These are phyloP conservation scores for Fusarium domesticum DNA, from an alignment of 2,329 filamentous ascomycete species.

Conservation along the genomic window DNA sequence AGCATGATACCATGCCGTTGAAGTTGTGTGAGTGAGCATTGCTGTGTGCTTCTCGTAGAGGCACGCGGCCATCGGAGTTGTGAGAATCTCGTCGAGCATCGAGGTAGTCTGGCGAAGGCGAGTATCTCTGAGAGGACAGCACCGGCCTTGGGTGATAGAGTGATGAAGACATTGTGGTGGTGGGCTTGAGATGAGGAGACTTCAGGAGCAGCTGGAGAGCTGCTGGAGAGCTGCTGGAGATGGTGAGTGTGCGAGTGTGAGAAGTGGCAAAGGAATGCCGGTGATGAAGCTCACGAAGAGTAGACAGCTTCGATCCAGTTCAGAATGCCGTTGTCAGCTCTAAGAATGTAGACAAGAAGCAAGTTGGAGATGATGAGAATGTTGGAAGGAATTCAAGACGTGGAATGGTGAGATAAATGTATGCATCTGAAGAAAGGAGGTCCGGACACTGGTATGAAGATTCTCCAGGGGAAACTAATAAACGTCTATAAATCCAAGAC, in stretches of 20 bases:
- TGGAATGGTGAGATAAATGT: conserved; percentile 45
- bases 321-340: conserved; percentile 29
- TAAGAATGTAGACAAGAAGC: conserved; percentile 33
- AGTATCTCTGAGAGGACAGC: conserved; percentile 51
- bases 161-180: conserved; percentile 35
- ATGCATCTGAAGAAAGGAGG: conserved; percentile 35
- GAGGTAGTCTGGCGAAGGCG: conserved; percentile 45
- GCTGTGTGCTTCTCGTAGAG: conserved; percentile 51
- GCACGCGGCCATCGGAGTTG: conserved; percentile 38
- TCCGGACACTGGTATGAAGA: conserved; percentile 39
- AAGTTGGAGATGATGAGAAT: conserved; percentile 40
- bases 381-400: conserved; percentile 44
- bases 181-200: background rate
- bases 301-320: conserved; percentile 28
- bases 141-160: conserved; percentile 45
- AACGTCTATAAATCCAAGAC: conserved; percentile 41
- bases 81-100: conserved; percentile 43
- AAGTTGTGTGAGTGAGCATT: conserved; percentile 48
- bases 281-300: conserved; percentile 28
- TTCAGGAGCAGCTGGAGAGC: conserved; percentile 12
- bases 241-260: background rate
- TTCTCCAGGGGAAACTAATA: conserved; percentile 32
- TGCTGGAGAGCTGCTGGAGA: conserved; percentile 3
- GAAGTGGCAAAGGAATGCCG: conserved; percentile 33
- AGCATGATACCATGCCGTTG: conserved; percentile 44